phyloP scores from a whole-genome alignment of 306 rosid species.

The Acacia melanoxylon region DNA sequence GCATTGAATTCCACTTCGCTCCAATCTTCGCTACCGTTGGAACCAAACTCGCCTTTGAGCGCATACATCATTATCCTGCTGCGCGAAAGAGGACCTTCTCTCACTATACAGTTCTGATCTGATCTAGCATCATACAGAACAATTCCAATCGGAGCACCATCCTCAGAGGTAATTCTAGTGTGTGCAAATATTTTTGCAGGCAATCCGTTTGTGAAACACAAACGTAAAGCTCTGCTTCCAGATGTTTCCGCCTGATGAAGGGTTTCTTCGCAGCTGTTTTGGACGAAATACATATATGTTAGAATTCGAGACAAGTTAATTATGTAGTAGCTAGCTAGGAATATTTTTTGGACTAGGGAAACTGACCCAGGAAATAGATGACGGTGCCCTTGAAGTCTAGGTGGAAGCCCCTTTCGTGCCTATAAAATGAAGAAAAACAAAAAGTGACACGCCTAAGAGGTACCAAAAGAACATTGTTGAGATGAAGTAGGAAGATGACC shows the following conservation, averaged over 20 bases:
- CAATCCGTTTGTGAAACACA: constrained; percentile 30
- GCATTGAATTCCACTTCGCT: constrained; percentile 44
- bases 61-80: constrained; percentile 45
- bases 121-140: constrained; percentile 46
- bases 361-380: background rate
- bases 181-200: constrained; percentile 30
- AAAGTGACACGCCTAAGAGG: too few relatives aligned
- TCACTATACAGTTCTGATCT: constrained; percentile 32
- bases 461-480: too few relatives aligned
- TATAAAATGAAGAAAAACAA: too few relatives aligned
- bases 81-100: constrained; percentile 47
- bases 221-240: constrained; percentile 28
- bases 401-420: too few relatives aligned
- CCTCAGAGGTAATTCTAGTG: constrained; percentile 21
- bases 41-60: constrained; percentile 56
- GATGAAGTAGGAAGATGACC: too few relatives aligned
- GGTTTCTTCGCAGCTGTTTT: background rate
- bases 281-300: background rate
- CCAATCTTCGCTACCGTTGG: constrained; percentile 53
- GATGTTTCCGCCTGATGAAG: constrained; percentile 25
- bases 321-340: background rate
- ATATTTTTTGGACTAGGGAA: background rate
- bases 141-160: constrained; percentile 34
- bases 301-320: background rate
- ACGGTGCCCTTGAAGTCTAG: too few relatives aligned